Base-by-base conservation (phyloP, 2,329 filamentous ascomycete genomes). In the Chaetomiaceae sp. region DNA sequence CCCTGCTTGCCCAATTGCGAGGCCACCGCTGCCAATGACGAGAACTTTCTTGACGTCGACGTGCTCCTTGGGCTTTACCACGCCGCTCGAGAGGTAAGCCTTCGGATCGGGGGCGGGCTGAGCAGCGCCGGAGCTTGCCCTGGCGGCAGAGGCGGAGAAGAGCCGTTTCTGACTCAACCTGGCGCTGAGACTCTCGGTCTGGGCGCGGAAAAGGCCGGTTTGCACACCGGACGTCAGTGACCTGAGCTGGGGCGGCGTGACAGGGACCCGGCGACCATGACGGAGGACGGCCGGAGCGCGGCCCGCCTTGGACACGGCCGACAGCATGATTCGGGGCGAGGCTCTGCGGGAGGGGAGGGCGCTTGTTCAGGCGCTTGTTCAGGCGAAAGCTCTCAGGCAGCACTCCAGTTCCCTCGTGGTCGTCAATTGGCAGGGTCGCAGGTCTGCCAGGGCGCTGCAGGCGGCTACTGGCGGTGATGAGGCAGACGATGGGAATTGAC, bases 31-130 rank as follows among this genome's bases (percentile, higher is more conserved):
- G 49, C 91, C 91, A 73, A 97, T 95, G 58, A 97, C 90, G 52
- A 97, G 74, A 42, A 97, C 91, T 74, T 97, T 97, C 75, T 95
- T 95, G 55, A 97, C 89, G 65, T 95, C 81, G 41, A 96, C 84
- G 45, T 86, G 72, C 60, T 91, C 77, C 60, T 78, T 78, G 48
- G 84, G 83, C 67, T 89, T 86, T 64, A 96, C 83, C 50, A 83
- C 85, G 59, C 89, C 90, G 69, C 88, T 95, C 64, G 88, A 82
- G 59, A 96, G 74, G 68, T 95, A 95, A 52, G 90, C 87, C 70
- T 90, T 83, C 43, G 89, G 79, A 62, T 85, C 87, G 46, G 89
- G 88, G 42, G 87, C 84, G 55, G 81, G 73, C 67, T 93, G 79
- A 38, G 76, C 69, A 54, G 72, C 68, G 32, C 63, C 65, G 37